phyloP scores from a whole-genome alignment of 1,284 basidiomycete genomes.

The Heterobasidion annosum region DNA sequence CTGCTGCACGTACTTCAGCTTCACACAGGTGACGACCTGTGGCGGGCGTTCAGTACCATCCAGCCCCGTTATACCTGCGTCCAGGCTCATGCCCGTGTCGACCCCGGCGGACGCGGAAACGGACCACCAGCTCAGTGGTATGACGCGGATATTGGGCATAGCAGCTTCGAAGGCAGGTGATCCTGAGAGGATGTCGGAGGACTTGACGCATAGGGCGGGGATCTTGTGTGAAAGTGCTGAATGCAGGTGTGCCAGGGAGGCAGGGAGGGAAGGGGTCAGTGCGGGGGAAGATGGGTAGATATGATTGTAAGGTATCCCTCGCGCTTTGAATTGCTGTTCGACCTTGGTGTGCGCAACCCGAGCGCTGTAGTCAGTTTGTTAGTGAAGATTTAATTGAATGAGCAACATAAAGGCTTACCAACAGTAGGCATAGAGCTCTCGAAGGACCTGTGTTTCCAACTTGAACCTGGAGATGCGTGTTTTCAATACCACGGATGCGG shows the following conservation, averaged over 20 bases:
- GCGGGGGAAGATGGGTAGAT: constrained; percentile 42
- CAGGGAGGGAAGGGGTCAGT: constrained; percentile 16
- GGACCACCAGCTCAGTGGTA: constrained; percentile 88
- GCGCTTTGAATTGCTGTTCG: constrained; percentile 79
- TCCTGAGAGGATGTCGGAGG: constrained; percentile 70
- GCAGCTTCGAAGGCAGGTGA: constrained; percentile 82
- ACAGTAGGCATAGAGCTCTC: constrained; percentile 74
- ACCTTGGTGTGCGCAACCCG: constrained; percentile 86
- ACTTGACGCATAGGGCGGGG: constrained; percentile 76
- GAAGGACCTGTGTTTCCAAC: constrained; percentile 57
- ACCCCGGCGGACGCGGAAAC: neutral
- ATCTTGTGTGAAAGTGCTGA: constrained; percentile 66
- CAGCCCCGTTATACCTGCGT: neutral
- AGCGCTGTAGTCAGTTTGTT: constrained; percentile 42
- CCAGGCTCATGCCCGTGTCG: too few species aligned
- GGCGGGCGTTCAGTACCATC: constrained; percentile 4
- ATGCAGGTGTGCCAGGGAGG: constrained; percentile 46
- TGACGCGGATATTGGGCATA: constrained; percentile 83
- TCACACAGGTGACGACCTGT: constrained; percentile 78
- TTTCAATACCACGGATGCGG: neutral
- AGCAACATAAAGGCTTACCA: constrained; percentile 37
- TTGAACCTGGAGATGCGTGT: constrained; percentile 39
- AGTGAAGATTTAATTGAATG: neutral
- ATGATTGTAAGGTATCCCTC: constrained; percentile 70
- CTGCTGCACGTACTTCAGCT: constrained; percentile 81